Conservation (phyloP, 345 rosid genomes). For the Cochlearia excelsa region DNA sequence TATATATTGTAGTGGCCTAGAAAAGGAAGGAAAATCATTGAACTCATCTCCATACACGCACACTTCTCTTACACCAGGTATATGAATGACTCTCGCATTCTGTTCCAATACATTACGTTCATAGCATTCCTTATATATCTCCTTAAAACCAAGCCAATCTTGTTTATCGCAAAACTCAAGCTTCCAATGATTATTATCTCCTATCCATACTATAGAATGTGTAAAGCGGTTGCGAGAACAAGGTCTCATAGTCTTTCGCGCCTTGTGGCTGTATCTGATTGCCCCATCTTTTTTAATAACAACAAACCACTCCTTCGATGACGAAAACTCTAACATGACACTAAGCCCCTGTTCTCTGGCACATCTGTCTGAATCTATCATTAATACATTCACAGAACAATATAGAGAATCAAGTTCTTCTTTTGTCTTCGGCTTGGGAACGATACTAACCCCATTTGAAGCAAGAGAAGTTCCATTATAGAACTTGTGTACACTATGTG, state of each 20-base stretch:
- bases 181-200: constrained; percentile 66
- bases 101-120: constrained; percentile 58
- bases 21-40: constrained; percentile 34
- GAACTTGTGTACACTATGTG: constrained; percentile 43
- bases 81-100: constrained; percentile 58
- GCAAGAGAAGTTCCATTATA: constrained; percentile 41
- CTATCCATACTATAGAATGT: constrained; percentile 66
- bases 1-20: constrained; percentile 59
- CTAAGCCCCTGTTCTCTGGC: constrained; percentile 64
- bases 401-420: constrained; percentile 39
- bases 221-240: constrained; percentile 56
- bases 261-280: constrained; percentile 46
- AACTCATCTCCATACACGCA: constrained; percentile 42
- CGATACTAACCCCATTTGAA: constrained; percentile 38
- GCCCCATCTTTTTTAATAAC: constrained; percentile 55
- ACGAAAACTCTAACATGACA: constrained; percentile 49
- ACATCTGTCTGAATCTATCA: constrained; percentile 60
- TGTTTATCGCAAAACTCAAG: constrained; percentile 69
- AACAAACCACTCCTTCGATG: constrained; percentile 69
- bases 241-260: constrained; percentile 63
- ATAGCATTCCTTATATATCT: constrained; percentile 73
- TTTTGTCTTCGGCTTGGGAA: constrained; percentile 29
- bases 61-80: constrained; percentile 76
- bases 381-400: constrained; percentile 67
- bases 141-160: constrained; percentile 83